phyloP scores from a whole-genome alignment of 345 rosid species.

The Gossypium arboreum region DNA sequence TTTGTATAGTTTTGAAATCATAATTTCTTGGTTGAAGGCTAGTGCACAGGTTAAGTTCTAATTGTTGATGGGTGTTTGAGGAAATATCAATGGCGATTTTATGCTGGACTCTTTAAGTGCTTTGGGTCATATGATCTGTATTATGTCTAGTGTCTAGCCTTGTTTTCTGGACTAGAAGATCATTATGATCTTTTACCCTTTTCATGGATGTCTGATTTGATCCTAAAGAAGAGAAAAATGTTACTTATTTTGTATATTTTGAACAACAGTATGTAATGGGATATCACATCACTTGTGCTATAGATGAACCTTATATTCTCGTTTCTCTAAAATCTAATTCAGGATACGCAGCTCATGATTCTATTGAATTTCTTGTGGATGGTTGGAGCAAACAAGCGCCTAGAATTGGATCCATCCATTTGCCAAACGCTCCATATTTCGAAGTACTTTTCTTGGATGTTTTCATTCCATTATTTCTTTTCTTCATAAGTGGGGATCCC shows the following conservation, averaged over 20 bases:
- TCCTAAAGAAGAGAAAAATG: slow-evolving; percentile 20
- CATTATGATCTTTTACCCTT: slow-evolving; percentile 9
- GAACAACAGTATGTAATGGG: slow-evolving; percentile 13
- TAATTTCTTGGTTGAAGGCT: slow-evolving; percentile 35
- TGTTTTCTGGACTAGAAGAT: slow-evolving; percentile 13
- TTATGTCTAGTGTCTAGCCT: slow-evolving; percentile 8
- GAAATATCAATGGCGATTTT: slow-evolving; percentile 19
- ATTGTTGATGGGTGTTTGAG: slow-evolving; percentile 14
- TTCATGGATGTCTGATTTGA: slow-evolving; percentile 18
- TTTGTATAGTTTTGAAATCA: slow-evolving; percentile 35
- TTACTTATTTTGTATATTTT: slow-evolving; percentile 20
- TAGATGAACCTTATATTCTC: neutral
- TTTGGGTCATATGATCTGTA: slow-evolving; percentile 16
- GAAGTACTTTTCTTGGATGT: neutral
- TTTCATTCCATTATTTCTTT: neutral
- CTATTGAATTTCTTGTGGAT: neutral
- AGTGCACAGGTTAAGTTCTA: slow-evolving; percentile 30
- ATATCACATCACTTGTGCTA: neutral
- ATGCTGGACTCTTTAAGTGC: slow-evolving; percentile 10
- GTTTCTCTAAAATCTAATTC: neutral
- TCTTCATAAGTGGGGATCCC: neutral
- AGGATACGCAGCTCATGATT: neutral
- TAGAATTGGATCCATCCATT: neutral
- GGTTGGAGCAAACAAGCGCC: neutral
- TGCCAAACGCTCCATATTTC: neutral